These are phyloP conservation scores for Tuber calosporum DNA, from an alignment of 495 filamentous ascomycete species.

Conservation along the genomic window DNA sequence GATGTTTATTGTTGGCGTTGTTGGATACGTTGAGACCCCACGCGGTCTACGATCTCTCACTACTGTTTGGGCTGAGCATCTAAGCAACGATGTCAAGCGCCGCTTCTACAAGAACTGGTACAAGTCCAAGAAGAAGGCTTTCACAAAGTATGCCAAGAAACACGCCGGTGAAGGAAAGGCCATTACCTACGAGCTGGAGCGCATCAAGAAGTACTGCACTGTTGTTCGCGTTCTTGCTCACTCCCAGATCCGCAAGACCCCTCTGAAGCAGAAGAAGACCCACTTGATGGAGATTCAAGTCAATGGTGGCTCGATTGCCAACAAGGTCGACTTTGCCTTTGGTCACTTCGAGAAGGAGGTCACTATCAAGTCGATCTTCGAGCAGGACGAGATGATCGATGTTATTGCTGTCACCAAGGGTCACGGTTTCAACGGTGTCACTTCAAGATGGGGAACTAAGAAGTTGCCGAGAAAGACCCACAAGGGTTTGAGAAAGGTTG, in stretches of 20 bases:
- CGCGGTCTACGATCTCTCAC: constrained; percentile 98
- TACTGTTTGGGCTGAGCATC: constrained; percentile 98
- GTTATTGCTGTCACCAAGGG: constrained; percentile 99
- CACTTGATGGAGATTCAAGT: constrained; percentile 99
- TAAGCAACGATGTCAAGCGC: constrained; percentile 96
- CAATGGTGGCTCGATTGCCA: constrained; percentile 88
- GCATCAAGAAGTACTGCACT: constrained; percentile 99
- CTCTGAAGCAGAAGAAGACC: constrained; percentile 99
- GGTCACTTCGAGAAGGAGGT: constrained; percentile 98
- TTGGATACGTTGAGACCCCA: constrained; percentile 99
- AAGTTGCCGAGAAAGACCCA: constrained; percentile 99
- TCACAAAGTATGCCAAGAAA: constrained; percentile 99
- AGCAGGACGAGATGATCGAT: constrained; percentile 99
- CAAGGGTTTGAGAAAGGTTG: constrained; percentile 99
- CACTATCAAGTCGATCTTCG: constrained; percentile 87
- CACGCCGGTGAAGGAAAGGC: constrained; percentile 88
- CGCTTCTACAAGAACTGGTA: constrained; percentile 99
- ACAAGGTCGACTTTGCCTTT: constrained; percentile 94
- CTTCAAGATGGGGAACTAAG: constrained; percentile 98
- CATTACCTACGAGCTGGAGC: constrained; percentile 93
- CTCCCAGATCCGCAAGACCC: constrained; percentile 98
- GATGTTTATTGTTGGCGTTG: constrained; percentile 98
- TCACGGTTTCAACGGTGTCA: constrained; percentile 97
- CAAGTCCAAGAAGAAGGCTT: constrained; percentile 99
- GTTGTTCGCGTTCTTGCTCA: constrained; percentile 98